Conservation (phyloP, 2,329 filamentous ascomycete species). For the Xylaria sp. region DNA sequence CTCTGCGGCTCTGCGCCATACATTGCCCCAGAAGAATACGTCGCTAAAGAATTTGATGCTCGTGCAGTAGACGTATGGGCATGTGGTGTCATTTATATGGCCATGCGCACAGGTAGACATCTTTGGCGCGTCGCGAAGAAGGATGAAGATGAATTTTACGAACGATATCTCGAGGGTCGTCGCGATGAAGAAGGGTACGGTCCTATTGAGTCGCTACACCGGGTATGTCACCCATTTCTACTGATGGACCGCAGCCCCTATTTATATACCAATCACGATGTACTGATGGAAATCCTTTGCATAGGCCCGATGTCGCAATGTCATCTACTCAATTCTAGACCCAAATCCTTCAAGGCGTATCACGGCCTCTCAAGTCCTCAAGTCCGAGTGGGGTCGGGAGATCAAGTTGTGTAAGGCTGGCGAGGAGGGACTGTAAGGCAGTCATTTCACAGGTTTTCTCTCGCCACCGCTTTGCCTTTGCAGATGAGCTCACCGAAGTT, state of each 20-base stretch:
- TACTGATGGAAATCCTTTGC: constrained; percentile 32
- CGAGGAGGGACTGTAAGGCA: constrained; percentile 81
- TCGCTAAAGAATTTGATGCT: constrained; percentile 94
- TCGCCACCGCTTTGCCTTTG: constrained; percentile 18
- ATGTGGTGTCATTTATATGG: constrained; percentile 99
- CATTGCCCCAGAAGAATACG: constrained; percentile 96
- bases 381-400: constrained; percentile 98
- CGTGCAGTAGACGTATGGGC: constrained; percentile 98
- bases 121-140: constrained; percentile 97
- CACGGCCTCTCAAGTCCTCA: constrained; percentile 93
- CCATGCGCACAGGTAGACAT: constrained; percentile 95
- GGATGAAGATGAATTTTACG: constrained; percentile 97
- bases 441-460: constrained; percentile 8
- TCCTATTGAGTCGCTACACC: constrained; percentile 92
- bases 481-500: not conserved
- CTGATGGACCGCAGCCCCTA: not conserved
- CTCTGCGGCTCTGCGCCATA: constrained; percentile 97
- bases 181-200: constrained; percentile 95
- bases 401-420: constrained; percentile 97
- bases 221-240: constrained; percentile 65
- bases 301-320: constrained; percentile 94
- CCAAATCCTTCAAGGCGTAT: constrained; percentile 92
- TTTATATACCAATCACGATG: constrained; percentile 7
- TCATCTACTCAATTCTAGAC: constrained; percentile 98
- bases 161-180: constrained; percentile 88